Conservation (phyloP, 192 early-diverging fungal genomes). For the Umbelopsis ramanniana region DNA sequence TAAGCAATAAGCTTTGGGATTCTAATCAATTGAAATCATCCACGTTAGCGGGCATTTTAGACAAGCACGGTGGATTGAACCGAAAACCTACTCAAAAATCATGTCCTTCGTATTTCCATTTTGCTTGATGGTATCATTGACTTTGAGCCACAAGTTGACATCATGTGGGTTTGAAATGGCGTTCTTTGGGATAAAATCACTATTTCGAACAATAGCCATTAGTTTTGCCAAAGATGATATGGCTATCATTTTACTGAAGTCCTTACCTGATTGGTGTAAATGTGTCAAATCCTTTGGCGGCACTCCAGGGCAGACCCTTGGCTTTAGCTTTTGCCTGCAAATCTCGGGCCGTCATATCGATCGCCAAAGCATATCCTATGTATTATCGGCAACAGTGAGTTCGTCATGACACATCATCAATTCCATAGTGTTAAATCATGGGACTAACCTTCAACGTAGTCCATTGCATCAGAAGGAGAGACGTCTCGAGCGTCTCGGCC, state of each 20-base stretch:
- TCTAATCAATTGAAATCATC: slow-evolving; percentile 35
- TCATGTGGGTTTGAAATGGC: slow-evolving; percentile 73
- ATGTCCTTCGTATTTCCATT: slow-evolving; percentile 88
- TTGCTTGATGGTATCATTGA: slow-evolving; percentile 78
- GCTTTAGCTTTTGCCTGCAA: slow-evolving; percentile 83
- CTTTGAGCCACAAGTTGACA: slow-evolving; percentile 74
- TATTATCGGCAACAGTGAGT: neutral
- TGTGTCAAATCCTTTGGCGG: slow-evolving; percentile 94
- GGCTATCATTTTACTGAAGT: neutral
- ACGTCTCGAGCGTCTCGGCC: slow-evolving; percentile 81
- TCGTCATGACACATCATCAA: neutral
- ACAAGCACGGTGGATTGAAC: neutral
- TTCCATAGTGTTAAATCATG: neutral
- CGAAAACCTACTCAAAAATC: slow-evolving; percentile 79
- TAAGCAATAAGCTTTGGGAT: slow-evolving; percentile 82
- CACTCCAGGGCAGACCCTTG: slow-evolving; percentile 85
- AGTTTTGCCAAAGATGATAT: neutral
- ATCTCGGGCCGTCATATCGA: slow-evolving; percentile 94
- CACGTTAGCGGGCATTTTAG: too few species aligned
- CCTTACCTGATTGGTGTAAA: slow-evolving; percentile 85
- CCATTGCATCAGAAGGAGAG: slow-evolving; percentile 56
- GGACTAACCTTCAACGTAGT: slow-evolving; percentile 61
- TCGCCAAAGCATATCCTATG: slow-evolving; percentile 78
- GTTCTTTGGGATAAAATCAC: slow-evolving; percentile 77
- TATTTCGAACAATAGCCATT: slow-evolving; percentile 4